Conservation (phyloP, 129 eudicot genomes). For the Silybum marianum region DNA sequence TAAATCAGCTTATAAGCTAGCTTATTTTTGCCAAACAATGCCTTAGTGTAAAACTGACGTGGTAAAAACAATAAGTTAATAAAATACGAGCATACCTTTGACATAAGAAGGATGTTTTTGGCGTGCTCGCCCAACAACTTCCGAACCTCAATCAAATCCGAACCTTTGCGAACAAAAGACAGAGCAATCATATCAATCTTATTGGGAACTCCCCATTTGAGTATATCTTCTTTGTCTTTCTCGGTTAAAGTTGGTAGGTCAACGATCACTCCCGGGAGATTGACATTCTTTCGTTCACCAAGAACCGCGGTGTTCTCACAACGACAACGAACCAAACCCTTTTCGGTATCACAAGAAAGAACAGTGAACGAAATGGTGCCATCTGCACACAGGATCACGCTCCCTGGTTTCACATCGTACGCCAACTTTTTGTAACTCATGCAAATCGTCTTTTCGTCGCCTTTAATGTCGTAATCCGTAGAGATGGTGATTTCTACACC, state of each 20-base stretch:
- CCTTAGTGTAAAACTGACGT: too few relatives aligned
- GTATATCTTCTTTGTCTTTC: conserved; percentile 73
- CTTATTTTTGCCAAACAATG: too few relatives aligned
- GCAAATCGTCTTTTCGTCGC: conserved; percentile 47
- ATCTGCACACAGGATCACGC: conserved; percentile 57
- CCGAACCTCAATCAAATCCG: conserved; percentile 64
- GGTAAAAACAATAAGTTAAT: neutral
- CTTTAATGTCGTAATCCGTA: conserved; percentile 52
- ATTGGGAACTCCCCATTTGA: conserved; percentile 76
- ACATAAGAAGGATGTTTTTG: conserved; percentile 65
- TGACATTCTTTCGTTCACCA: conserved; percentile 61
- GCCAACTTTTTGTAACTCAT: conserved; percentile 73
- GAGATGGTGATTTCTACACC: conserved; percentile 57
- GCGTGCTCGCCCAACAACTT: conserved; percentile 65
- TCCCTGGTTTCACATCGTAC: conserved; percentile 50
- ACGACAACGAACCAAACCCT: conserved; percentile 50
- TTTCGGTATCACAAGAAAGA: conserved; percentile 52
- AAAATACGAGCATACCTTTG: conserved; percentile 48
- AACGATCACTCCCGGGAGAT: conserved; percentile 65
- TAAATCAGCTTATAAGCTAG: too few relatives aligned
- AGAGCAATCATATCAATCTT: conserved; percentile 73
- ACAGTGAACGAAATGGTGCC: conserved; percentile 55
- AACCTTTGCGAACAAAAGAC: conserved; percentile 80
- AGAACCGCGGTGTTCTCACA: conserved; percentile 65
- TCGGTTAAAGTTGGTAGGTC: conserved; percentile 80